These are phyloP conservation scores for Fusarium sororula DNA, from an alignment of 2,329 filamentous ascomycete species.

Conservation along the genomic window DNA sequence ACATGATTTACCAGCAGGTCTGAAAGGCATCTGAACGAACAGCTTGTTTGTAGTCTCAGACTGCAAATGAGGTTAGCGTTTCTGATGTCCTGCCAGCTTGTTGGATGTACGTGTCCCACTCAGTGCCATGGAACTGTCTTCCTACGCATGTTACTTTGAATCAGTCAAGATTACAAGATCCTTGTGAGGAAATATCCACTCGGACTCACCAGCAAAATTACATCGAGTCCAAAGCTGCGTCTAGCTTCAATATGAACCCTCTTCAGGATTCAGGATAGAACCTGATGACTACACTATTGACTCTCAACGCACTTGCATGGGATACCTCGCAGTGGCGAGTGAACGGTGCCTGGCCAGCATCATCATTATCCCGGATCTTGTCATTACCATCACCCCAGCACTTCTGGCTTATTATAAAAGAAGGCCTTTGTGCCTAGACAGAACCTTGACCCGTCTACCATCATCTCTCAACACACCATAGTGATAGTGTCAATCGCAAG, in stretches of 20 bases:
- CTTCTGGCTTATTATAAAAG: no score
- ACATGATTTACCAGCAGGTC: not conserved
- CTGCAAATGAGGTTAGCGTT: not conserved
- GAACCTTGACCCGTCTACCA: not conserved
- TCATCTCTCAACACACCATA: not conserved
- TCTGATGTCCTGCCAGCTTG: not conserved
- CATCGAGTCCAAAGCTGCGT: not conserved
- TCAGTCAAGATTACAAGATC: not conserved
- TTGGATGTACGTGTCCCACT: not conserved
- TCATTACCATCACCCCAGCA: no score
- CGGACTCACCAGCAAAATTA: no score
- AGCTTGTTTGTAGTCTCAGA: not conserved
- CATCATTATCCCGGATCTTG: not conserved
- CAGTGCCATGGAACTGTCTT: not conserved
- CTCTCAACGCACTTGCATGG: not conserved
- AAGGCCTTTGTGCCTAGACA: not conserved
- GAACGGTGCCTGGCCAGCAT: not conserved
- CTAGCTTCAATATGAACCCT: not conserved
- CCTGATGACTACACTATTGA: not conserved
- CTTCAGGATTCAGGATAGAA: not conserved
- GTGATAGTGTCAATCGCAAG: not conserved
- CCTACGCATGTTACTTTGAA: not conserved
- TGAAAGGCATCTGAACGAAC: not conserved
- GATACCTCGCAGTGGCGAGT: not conserved
- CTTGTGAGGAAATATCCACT: not conserved